A percentile compares a stretch with the other conserved stretches of the same genome.
Conservation (phyloP, 192 early-diverging fungal species). For the Pilaira anomala region DNA sequence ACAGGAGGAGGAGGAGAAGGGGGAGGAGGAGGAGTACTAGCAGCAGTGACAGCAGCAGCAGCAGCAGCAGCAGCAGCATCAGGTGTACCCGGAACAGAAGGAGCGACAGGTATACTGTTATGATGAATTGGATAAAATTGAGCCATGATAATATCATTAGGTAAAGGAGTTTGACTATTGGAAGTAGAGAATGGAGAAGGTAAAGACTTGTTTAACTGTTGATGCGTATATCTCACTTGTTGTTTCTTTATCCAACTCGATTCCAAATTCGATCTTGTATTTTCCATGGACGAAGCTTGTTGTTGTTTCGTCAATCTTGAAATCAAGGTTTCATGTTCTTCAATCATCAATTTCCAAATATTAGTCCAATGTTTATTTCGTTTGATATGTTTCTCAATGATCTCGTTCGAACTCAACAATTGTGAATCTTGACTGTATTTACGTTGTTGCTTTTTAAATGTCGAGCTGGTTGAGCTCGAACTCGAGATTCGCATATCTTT, state of each 20-base stretch:
- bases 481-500: conserved; percentile 4
- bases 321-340: conserved; percentile 19
- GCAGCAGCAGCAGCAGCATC: no score
- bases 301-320: conserved; percentile 2
- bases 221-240: not conserved
- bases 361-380: conserved; percentile 27
- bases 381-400: conserved; percentile 7
- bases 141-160: conserved; percentile 6
- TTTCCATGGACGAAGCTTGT: not conserved
- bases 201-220: not conserved
- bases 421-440: not conserved
- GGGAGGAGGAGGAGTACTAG: no score
- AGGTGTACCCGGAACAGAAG: not conserved
- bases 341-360: conserved; percentile 27
- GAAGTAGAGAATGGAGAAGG: conserved; percentile 6
- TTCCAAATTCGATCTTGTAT: not conserved
- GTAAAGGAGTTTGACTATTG: not conserved
- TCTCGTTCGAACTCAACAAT: not conserved
- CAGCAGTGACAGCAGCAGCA: no score
- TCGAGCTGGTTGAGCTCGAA: not conserved
- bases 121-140: not conserved
- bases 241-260: not conserved
- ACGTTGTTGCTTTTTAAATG: not conserved
- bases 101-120: not conserved
- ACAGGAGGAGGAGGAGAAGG: no score